Evolutionary conservation across 768 basidiomycete species (phyloP).

Genomic region (Hortiboletus flavorubellus): DNA sequence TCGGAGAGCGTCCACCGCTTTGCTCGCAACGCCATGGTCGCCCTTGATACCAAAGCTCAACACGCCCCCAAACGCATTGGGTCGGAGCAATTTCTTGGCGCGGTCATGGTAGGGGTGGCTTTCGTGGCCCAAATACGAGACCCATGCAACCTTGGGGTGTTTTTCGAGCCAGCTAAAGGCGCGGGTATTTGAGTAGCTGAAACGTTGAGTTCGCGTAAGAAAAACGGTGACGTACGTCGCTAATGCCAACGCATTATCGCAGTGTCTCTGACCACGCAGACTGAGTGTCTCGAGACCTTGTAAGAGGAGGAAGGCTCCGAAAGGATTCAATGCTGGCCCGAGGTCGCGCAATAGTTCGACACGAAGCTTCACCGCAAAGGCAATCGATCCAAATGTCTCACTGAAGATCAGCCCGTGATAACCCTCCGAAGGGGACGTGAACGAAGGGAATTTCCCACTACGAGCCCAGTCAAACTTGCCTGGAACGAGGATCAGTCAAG

Average conservation of each 20-base stretch:
- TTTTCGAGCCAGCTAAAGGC: conserved; percentile 49
- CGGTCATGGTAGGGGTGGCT: conserved; percentile 57
- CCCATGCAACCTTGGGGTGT: conserved; percentile 70
- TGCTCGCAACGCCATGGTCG: conserved; percentile 46
- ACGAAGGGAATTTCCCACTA: conserved; percentile 53
- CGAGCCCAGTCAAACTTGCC: conserved; percentile 57
- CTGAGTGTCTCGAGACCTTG: conserved; percentile 64
- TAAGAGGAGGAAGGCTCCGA: conserved; percentile 55
- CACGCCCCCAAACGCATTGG: conserved; percentile 62
- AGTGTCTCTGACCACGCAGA: conserved; percentile 56
- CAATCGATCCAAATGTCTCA: conserved; percentile 48
- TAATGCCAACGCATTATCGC: conserved; percentile 51
- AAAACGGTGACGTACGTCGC: conserved; percentile 34
- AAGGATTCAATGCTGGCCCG: conserved; percentile 52
- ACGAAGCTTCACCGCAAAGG: conserved; percentile 52
- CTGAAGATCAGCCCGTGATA: conserved; percentile 54
- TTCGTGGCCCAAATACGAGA: conserved; percentile 70
- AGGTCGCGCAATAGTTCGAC: conserved; percentile 52
- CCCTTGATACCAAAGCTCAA: conserved; percentile 77
- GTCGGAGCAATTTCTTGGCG: conserved; percentile 55
- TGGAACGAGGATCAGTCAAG: conserved; percentile 11
- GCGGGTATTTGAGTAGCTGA: background rate
- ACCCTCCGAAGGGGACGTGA: conserved; percentile 53
- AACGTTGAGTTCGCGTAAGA: no score
- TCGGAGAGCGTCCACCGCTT: conserved; percentile 65